Base-by-base conservation (phyloP, 2,329 filamentous ascomycete genomes). In the Clarireedia hainanense region DNA sequence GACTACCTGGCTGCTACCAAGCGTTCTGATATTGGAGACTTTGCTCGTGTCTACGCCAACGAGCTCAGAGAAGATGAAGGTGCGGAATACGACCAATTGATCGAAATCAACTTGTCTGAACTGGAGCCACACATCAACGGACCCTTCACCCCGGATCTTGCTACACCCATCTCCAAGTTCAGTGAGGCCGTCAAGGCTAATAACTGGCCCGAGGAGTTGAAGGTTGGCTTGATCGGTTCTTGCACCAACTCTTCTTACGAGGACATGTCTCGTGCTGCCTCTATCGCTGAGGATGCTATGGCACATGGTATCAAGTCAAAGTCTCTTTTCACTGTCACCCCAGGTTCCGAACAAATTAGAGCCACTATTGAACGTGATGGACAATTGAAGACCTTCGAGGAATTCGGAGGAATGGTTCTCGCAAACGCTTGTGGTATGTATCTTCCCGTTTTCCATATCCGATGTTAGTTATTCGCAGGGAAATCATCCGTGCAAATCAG, bases 91-190 rank as follows among this genome's bases (percentile, higher is more conserved):
- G 94, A 99, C 74, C 82, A 97, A 76, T 75, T 96, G 64, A 90
- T 97, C 68, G 92, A 96, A 77, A 89, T 99, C 76, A 92, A 99
- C 80, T 83, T 99, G 55, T 87, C 83, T 57, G 88, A 92, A 75
- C 86, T 99, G 49, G 94, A 99, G 80, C 94, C 94, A 64, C 90
- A 97, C 73, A 91, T 99, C 79, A 99, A 99, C 79, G 94, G 94
- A 64, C 94, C 94, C 63, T 97, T 97, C 83, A 99, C 94, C 27
- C 94, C 94, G 60, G 94, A 99, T 83, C 80, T 99, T 76, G 91
- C 91, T 55, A 97, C 94, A 6, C 94, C 94, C 51, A 95, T 99
- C 73, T 96, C 90, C 76, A 94, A 96, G 79, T 96, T 97, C 79
- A 90, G 88, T 75, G 86, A 95, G 70, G 89, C 90, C 64, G 92